Percentiles rank a stretch among this genome's conserved stretches.
phyloP scores from a whole-genome alignment of 441 rosid genomes.

The Euphorbia celastroides region DNA sequence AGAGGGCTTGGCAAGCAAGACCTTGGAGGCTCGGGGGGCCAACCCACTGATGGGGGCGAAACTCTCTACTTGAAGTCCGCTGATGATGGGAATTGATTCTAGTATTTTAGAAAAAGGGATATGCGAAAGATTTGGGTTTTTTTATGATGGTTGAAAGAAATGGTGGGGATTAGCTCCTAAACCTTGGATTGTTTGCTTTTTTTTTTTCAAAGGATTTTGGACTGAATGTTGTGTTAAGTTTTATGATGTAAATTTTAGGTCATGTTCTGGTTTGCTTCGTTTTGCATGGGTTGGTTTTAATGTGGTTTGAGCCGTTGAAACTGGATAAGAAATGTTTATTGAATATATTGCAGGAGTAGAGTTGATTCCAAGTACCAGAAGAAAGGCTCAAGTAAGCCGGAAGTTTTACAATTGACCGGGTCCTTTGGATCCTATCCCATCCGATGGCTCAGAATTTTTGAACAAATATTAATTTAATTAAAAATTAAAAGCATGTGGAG shows the following conservation, averaged over 20 bases:
- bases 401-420: no score
- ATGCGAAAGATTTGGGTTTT: conserved; percentile 15
- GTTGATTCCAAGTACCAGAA: background rate
- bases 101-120: conserved; percentile 16
- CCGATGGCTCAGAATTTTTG: no score
- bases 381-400: no score
- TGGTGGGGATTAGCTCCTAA: conserved; percentile 16
- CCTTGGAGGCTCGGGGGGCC: conserved; percentile 54
- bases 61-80: conserved; percentile 74
- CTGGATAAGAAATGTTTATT: background rate
- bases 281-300: no score
- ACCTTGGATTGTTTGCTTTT: conserved; percentile 22
- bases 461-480: no score
- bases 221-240: conserved; percentile 24
- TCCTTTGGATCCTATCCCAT: no score
- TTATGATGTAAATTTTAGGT: conserved; percentile 43
- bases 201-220: conserved; percentile 20
- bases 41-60: conserved; percentile 73
- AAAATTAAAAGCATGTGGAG: no score
- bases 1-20: conserved; percentile 73
- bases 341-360: background rate
- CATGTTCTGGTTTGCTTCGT: conserved; percentile 15
- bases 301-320: background rate
- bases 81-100: conserved; percentile 68
- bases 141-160: conserved; percentile 13